Percentiles rank a stretch among this genome's conserved stretches.
Conservation (phyloP, 2,329 filamentous ascomycete genomes). For the Colletotrichum gigasporum region DNA sequence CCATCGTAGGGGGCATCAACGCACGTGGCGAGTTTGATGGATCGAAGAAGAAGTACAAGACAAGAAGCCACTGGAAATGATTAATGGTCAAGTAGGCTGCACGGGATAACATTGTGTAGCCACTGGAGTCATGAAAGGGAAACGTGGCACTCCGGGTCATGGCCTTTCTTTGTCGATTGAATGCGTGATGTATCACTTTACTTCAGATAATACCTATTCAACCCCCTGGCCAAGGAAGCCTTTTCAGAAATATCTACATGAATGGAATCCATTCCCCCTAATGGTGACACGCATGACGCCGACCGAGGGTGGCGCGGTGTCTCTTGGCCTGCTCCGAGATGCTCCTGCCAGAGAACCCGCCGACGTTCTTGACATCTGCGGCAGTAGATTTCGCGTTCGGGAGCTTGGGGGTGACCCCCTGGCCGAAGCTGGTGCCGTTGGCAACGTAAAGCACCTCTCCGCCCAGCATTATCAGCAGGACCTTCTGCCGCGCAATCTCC, state of each 20-base stretch:
- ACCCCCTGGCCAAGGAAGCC: too few species aligned
- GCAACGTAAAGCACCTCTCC: constrained; percentile 38
- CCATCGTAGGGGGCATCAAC: not conserved
- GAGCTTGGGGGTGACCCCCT: constrained; percentile 35
- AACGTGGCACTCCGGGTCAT: too few species aligned
- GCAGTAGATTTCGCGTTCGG: constrained; percentile 29
- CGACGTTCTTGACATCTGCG: not conserved
- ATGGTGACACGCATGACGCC: not conserved
- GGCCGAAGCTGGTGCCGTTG: constrained; percentile 35
- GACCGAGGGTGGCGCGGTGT: not conserved
- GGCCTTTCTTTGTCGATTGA: too few species aligned
- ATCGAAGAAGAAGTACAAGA: not conserved
- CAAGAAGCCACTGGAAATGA: constrained; percentile 9
- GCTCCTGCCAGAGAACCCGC: not conserved
- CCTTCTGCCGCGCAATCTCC: constrained; percentile 36
- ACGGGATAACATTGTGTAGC: too few species aligned
- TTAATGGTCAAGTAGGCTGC: too few species aligned
- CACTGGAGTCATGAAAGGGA: too few species aligned
- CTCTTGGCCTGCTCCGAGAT: not conserved
- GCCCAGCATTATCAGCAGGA: constrained; percentile 39
- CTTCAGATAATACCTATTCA: too few species aligned
- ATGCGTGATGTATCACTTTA: too few species aligned
- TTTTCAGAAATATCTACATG: too few species aligned
- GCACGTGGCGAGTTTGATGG: not conserved
- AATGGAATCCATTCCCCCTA: too few species aligned